Base-by-base conservation (phyloP, 1,284 basidiomycete genomes). In the Pascua sp. region DNA sequence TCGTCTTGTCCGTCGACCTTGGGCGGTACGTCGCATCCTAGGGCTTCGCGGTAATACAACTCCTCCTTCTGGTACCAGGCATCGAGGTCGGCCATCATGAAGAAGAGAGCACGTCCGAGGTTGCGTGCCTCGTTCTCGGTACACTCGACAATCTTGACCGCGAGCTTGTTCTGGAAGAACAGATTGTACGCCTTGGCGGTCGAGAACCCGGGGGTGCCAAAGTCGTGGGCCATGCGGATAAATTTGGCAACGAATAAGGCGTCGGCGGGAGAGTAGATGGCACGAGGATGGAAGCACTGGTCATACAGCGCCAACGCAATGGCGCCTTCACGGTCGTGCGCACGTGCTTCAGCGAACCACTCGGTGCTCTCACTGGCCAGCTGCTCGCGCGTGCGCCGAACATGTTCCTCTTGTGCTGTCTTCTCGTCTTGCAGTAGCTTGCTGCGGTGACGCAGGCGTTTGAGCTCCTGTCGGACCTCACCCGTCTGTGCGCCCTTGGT, bases 51-150 rank as follows among this genome's bases (percentile, higher is more conserved):
- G 16, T 67, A 64, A 64, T 78, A 83, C 11, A 58, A 56, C 8
- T 71, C 66, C 59, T 90, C 86, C 61, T 87, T 84, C 45, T 82
- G 79, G 69, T 85, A 84, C 93, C 92, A 97, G 49, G 82, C 83
- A 69, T 81, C 81, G 11, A 89, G 78, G 68, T 93, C 92, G 16
- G 81, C 80, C 60, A 95, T 79, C 54, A 93, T 82, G 5, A 88
- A 87, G 38, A 84, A 80, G 39, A 98, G 78, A 78, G 95, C 96
- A 42, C 89, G 89, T 24, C 90, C 93, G 69, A 94, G 94, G 76
- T 97, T 98, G 55, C 89, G 85, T 8, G 93, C 93, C 77, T 99
- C 95, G 67, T 90, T 91, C 79, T 96, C 95, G 52, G 92, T 96
- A 67, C 91, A 94, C 1, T 90, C 88, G 73, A 94, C 97, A 32